phyloP scores from a whole-genome alignment of 2,329 filamentous ascomycete species.

The Diplodia intermedia region DNA sequence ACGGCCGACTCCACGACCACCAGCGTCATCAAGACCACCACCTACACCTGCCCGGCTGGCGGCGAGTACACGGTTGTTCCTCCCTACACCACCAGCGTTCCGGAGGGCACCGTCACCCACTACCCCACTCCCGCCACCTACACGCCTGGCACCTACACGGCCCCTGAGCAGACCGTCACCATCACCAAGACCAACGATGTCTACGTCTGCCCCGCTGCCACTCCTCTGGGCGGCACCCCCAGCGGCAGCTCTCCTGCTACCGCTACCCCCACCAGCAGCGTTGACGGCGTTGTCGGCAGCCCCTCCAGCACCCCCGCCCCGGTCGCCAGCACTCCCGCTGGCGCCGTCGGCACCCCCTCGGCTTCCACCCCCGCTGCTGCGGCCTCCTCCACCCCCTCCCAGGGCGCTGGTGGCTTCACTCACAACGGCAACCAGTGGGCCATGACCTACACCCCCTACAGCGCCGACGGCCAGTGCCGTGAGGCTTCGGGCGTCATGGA shows the following conservation, averaged over 20 bases:
- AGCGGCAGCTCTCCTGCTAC: slow-evolving; percentile 14
- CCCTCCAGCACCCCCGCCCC: slow-evolving; percentile 26
- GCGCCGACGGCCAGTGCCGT: slow-evolving; percentile 53
- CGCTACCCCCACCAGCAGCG: slow-evolving; percentile 34
- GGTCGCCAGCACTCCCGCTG: slow-evolving; percentile 7
- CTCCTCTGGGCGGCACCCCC: slow-evolving; percentile 29
- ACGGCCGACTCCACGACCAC: slow-evolving; percentile 65
- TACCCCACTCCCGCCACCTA: slow-evolving; percentile 71
- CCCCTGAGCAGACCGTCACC: slow-evolving; percentile 70
- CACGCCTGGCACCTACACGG: slow-evolving; percentile 75
- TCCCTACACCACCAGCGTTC: slow-evolving; percentile 65
- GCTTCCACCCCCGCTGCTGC: slow-evolving; percentile 34
- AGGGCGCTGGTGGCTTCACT: slow-evolving; percentile 39
- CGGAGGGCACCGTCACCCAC: slow-evolving; percentile 53
- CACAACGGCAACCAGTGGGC: slow-evolving; percentile 56
- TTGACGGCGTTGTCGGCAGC: slow-evolving; percentile 15
- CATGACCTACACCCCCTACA: slow-evolving; percentile 59
- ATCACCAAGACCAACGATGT: slow-evolving; percentile 72
- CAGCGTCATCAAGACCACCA: slow-evolving; percentile 72
- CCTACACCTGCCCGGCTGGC: slow-evolving; percentile 74
- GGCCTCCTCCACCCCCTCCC: slow-evolving; percentile 34
- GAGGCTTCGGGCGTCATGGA: slow-evolving; percentile 46
- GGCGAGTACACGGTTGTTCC: slow-evolving; percentile 80
- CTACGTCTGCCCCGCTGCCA: slow-evolving; percentile 71
- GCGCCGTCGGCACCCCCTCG: slow-evolving; percentile 10